Base-by-base conservation (phyloP, 306 rosid genomes). In the Pyrus betulifolia region DNA sequence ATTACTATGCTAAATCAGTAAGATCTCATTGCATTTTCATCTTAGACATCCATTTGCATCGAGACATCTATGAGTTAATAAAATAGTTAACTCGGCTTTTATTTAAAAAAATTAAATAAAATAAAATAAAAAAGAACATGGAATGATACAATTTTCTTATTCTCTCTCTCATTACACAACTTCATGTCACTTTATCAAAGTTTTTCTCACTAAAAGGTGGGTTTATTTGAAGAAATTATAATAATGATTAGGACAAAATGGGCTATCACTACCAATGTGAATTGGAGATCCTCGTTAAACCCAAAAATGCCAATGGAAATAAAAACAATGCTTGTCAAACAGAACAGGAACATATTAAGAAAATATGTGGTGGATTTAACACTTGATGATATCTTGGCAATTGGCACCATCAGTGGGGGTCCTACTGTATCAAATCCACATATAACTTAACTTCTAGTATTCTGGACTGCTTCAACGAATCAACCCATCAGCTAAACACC, bases 391-490 rank as follows among this genome's bases (percentile, higher is more conserved):
- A 78, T 78, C 31, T 77, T 72, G 77, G 51, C 62, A 57, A 55
- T 55, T 57, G 25, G 62, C 42, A 80, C 74, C 62, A 25, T 33
- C 76, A 66, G 75, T 55, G 79, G 77, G 80, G 86, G 82, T n/a
- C 86, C 85, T 55, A 61, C 65, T 64, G 45, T 62, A 71, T 51
- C 70, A 58, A 80, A 70, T 78, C 84, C 78, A 77, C 66, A 55
- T 52, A 77, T 76, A 81, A 75, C 75, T 27, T 66, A 69, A 66
- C n/a, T 28, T 74, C 76, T 77, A 89, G 80, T 80, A 80, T 69
- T 73, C 74, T 45, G 69, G 89, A 85, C 92, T 71, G 71, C 63
- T 78, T 87, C 88, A 87, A 79, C 78, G 73, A 61, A 76, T 87
- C 89, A 87, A 79, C 78, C 81, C 80, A 61, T 61, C 22, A 72